A percentile compares a stretch with the other conserved stretches of the same genome.
These are phyloP conservation scores for Sonneratia alba DNA, from an alignment of 345 rosid genomes.

Conservation along the genomic window DNA sequence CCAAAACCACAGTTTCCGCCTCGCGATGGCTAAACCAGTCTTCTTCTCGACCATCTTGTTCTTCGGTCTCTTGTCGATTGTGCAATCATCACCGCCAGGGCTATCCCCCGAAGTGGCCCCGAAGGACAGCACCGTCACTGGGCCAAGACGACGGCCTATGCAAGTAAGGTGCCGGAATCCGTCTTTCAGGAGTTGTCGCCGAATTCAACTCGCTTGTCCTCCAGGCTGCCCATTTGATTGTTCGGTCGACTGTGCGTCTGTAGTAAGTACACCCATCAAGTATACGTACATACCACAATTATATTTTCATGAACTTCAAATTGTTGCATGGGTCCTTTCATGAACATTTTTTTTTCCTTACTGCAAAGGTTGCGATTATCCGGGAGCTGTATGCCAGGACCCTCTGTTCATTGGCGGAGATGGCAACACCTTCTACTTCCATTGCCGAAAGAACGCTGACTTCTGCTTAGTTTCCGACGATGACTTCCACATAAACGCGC, in stretches of 20 bases:
- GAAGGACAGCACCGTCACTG: background rate
- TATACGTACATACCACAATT: background rate
- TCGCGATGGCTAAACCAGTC: background rate
- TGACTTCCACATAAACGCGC: constrained; percentile 20
- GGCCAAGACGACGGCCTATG: background rate
- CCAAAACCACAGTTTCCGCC: background rate
- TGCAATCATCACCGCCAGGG: background rate
- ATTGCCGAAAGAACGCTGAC: constrained; percentile 18
- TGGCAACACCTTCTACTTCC: constrained; percentile 24
- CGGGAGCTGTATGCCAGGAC: constrained; percentile 28
- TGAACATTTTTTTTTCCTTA: constrained; percentile 18
- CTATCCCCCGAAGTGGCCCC: background rate
- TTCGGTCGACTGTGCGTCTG: background rate
- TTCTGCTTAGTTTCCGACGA: constrained; percentile 21
- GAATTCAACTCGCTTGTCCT: background rate
- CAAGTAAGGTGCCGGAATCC: background rate
- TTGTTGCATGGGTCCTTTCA: background rate
- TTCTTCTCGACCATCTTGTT: background rate
- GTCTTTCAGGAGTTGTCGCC: background rate
- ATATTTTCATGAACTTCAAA: background rate
- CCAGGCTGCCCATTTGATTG: background rate
- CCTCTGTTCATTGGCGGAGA: constrained; percentile 23
- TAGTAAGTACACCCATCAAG: background rate
- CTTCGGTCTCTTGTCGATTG: background rate
- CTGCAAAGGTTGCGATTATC: constrained; percentile 43